Base-by-base conservation (phyloP, 2,329 filamentous ascomycete genomes). In the Xylariaceae sp. region DNA sequence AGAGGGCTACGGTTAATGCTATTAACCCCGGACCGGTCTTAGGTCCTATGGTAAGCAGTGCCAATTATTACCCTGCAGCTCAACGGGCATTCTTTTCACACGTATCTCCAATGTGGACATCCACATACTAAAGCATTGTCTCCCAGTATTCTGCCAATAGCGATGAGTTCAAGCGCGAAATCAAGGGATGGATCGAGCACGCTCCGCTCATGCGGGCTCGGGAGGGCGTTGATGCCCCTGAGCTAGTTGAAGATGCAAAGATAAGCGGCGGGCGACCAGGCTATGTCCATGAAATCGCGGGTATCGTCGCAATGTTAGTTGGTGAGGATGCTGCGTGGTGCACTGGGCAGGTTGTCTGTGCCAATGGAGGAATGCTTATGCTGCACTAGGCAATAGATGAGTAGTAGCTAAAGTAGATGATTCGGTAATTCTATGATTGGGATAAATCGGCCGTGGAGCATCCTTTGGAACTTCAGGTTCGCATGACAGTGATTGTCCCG, bases 311-410 rank as follows among this genome's bases (percentile, higher is more conserved):
- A 2, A 90, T 91, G 86, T 69, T 91, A 18, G 89, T 86, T 64
- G 78, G 79, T 5, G 74, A 76, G 6, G 89, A 92, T 64, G 78
- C 80, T n/a, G 78, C 74, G 7, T 92, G 87, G 87, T 85, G 82
- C 62, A 94, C 88, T 0, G 89, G 89, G 1, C 86, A 85, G 66
- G 85, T 90, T 19, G 80, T 94, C 4, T 88, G 85, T 70, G 87
- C 87, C 7, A 92, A 92, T 63, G 89, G 89, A 1, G 89, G 89
- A 42, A 58, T 60, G 55, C 36, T 56, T 39, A 45, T 58, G 43
- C 33, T 50, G 12, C 55, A 57, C 30, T 54, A 47, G 43, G 31
- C 22, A 7, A 7, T 7, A 27, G 22, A 27, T 27, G 22, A 27
- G 22, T 27, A 27, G 22, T 27, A 27, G 7, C 22, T 27, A 7